Evolutionary conservation across 768 basidiomycete species (phyloP), one percentile per base, ranked within the genome.

Genomic region (Pleurotus platypus): DNA sequence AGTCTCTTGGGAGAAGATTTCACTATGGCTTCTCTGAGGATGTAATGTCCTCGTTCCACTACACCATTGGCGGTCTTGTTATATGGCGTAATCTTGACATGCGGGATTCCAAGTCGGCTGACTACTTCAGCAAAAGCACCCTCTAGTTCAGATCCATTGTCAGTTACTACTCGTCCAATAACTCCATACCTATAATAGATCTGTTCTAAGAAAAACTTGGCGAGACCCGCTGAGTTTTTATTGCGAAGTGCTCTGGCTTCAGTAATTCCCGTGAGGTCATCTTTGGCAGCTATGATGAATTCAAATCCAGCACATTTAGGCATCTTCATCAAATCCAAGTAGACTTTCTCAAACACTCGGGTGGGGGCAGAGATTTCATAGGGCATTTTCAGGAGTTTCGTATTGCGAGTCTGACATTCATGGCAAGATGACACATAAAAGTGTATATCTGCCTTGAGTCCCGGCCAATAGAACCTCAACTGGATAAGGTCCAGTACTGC

Each of bases 41-140:
- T 65, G 15, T 57, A 66, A 37, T 75, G 74, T 15, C 68, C 63
- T 13, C 66, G 54, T 65, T 76, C 72, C 0, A 76, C 71, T 16
- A 75, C 63, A 5, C 42, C 42, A 8, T 43, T 43, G 15, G 42
- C 42, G 4, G 15, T 15, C 42, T 43, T 43, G 7, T 76, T 75
- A 51, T 74, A 75, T 2, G 67, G 59, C 1, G 67, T 71, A 11
- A 75, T 71, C 1, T 58, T 26, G 42, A 74, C 61, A 13, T 73
- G 73, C 3, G 55, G 47, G 62, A 64, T 47, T 47, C 46, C 46
- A 4, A 62, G 20, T 12, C 51, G 15, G 1, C 51, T 30, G 35
- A 58, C 47, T 9, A 64, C 35, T 3, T 27, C 24, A 39, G 43
- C 27, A 46, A 69, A 63, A 1, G 63, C 69, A 18, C 60, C 66